Conservation (phyloP, 169 alveolate genomes). For the Eimeria sp. region DNA sequence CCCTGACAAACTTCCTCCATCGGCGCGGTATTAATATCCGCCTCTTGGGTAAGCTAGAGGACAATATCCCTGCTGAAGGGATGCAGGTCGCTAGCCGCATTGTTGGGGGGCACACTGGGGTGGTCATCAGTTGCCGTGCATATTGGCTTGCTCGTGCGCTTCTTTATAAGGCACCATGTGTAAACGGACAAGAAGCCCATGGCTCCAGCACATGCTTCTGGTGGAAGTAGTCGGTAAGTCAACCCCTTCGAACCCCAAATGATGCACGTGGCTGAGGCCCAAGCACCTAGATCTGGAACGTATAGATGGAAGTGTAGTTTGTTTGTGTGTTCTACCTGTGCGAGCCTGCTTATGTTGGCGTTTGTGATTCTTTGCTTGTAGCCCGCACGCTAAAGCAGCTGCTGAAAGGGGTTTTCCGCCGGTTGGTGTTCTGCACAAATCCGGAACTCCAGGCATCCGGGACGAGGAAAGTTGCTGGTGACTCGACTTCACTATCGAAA, state of each 20-base stretch:
- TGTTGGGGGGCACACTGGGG: background rate
- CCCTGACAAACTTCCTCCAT: slow-evolving; percentile 58
- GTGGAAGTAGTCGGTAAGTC: slow-evolving; percentile 76
- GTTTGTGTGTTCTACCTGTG: background rate
- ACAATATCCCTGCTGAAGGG: background rate
- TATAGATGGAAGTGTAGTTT: background rate
- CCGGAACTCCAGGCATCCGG: slow-evolving; percentile 36
- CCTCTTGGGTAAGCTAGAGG: slow-evolving; percentile 52
- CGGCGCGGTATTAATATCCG: slow-evolving; percentile 78
- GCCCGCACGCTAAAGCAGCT: slow-evolving; percentile 78
- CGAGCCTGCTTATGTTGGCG: background rate
- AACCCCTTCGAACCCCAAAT: background rate
- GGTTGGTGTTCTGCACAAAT: slow-evolving; percentile 61
- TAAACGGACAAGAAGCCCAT: slow-evolving; percentile 64
- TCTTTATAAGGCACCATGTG: slow-evolving; percentile 40
- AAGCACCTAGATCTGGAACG: background rate
- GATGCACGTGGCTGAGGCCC: background rate
- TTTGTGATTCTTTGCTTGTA: background rate
- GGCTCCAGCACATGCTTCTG: slow-evolving; percentile 78
- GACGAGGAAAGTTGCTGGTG: slow-evolving; percentile 35
- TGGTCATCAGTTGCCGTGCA: background rate
- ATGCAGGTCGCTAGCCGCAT: background rate
- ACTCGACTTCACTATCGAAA: background rate
- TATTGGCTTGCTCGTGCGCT: background rate
- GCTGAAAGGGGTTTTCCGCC: slow-evolving; percentile 70